Evolutionary conservation across 352 stramenopile species (phyloP).

Genomic region (Blastocystis sp.): DNA sequence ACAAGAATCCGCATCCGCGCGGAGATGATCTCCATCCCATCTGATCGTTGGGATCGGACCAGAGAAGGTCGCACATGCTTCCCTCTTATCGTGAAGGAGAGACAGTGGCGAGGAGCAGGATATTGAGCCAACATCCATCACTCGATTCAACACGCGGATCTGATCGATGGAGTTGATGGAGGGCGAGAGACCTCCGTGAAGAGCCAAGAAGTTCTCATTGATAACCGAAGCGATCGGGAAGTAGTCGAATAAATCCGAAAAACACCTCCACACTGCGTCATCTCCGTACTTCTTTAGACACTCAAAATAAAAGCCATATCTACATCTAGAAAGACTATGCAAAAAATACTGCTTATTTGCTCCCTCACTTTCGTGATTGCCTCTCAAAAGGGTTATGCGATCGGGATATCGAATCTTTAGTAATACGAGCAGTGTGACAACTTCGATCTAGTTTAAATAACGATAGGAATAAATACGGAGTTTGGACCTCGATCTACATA

Average conservation of each 20-base stretch:
- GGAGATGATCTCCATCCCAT: conserved; percentile 88
- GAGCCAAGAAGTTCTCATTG: conserved; percentile 83
- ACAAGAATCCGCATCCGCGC: conserved; percentile 81
- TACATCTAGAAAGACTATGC: background rate
- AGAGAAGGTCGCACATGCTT: conserved; percentile 94
- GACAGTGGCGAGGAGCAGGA: background rate
- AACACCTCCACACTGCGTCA: conserved; percentile 95
- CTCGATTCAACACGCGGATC: conserved; percentile 82
- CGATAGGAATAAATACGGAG: conserved; percentile 67
- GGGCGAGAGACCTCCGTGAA: conserved; percentile 78
- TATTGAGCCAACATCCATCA: conserved; percentile 76
- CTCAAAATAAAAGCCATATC: conserved; percentile 96
- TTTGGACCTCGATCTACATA: conserved; percentile 98
- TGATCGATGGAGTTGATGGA: conserved; percentile 84
- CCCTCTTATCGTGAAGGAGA: conserved; percentile 77
- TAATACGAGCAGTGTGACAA: conserved; percentile 79
- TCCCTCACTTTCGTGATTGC: conserved; percentile 89
- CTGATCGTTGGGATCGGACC: conserved; percentile 88
- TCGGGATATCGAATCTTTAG: conserved; percentile 88
- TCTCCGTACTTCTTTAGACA: conserved; percentile 97
- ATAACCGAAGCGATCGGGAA: conserved; percentile 87
- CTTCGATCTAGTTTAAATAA: conserved; percentile 71
- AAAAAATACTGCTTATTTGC: conserved; percentile 78
- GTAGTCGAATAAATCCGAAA: conserved; percentile 89
- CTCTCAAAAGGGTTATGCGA: conserved; percentile 78